phyloP scores from a whole-genome alignment of 2,329 filamentous ascomycete genomes.

The Zelopaecilomyces penicillatus region DNA sequence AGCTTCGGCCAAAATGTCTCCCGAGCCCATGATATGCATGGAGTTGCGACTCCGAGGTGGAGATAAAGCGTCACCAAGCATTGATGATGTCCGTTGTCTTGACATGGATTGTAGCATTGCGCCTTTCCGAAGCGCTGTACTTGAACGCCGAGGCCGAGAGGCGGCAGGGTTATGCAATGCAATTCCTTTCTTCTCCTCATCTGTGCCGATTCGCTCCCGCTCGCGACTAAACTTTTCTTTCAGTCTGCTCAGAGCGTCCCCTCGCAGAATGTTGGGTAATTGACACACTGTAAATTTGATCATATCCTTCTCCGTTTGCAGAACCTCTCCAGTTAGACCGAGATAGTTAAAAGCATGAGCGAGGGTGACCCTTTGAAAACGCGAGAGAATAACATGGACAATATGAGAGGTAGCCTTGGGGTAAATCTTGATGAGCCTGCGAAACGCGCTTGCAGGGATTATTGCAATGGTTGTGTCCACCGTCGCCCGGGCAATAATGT shows the following conservation, averaged over 20 bases:
- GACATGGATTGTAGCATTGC: slow-evolving; percentile 61
- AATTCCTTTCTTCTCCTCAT: slow-evolving; percentile 80
- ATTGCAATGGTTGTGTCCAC: slow-evolving; percentile 97
- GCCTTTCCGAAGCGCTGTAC: slow-evolving; percentile 69
- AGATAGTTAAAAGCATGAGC: slow-evolving; percentile 93
- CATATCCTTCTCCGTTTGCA: slow-evolving; percentile 90
- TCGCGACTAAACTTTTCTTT: slow-evolving; percentile 91
- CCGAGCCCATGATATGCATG: slow-evolving; percentile 52
- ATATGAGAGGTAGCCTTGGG: slow-evolving; percentile 96
- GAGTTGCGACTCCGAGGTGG: slow-evolving; percentile 33
- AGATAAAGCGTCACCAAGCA: slow-evolving; percentile 31
- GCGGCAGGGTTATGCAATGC: slow-evolving; percentile 76
- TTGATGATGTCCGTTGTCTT: slow-evolving; percentile 37
- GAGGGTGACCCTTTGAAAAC: slow-evolving; percentile 88
- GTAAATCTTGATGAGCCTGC: slow-evolving; percentile 84
- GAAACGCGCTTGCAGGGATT: slow-evolving; percentile 92
- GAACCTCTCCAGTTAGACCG: slow-evolving; percentile 80
- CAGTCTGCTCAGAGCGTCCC: slow-evolving; percentile 69
- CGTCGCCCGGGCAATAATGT: slow-evolving; percentile 92
- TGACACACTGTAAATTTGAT: slow-evolving; percentile 87
- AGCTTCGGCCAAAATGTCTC: slow-evolving; percentile 73
- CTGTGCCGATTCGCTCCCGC: slow-evolving; percentile 68
- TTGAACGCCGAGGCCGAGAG: slow-evolving; percentile 61
- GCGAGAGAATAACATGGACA: slow-evolving; percentile 91
- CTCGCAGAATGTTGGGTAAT: slow-evolving; percentile 81